These are phyloP conservation scores for Saccharomyces hybrid DNA, from an alignment of 1,139 yeast species.

Conservation along the genomic window DNA sequence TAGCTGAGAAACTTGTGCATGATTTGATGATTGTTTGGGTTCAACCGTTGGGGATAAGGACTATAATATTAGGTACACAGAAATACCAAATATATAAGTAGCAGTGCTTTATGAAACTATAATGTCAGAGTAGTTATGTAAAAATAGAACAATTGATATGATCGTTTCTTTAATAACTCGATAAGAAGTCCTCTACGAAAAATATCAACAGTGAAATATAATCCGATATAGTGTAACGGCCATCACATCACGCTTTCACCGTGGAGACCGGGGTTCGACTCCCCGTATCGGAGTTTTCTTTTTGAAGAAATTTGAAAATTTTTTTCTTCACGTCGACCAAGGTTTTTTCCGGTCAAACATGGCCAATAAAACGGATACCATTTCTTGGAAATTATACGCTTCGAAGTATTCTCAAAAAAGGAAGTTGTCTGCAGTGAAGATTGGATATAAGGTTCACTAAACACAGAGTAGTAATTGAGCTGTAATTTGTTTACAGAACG, in stretches of 20 bases:
- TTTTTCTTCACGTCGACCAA: conserved; percentile 3
- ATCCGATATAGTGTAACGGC: conserved; percentile 34
- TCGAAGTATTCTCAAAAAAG: not conserved
- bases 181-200: too few relatives aligned
- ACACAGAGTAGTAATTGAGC: not conserved
- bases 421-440: not conserved
- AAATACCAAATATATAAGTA: too few relatives aligned
- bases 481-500: not conserved
- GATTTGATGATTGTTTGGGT: too few relatives aligned
- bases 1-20: too few relatives aligned
- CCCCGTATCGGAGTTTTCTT: conserved; percentile 32
- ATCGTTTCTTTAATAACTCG: not conserved
- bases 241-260: conserved; percentile 35
- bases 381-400: not conserved
- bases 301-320: conserved; percentile 1
- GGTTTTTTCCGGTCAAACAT: not conserved
- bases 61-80: too few relatives aligned
- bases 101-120: too few relatives aligned
- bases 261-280: conserved; percentile 36
- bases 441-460: not conserved
- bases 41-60: too few relatives aligned
- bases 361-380: not conserved
- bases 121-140: too few relatives aligned
- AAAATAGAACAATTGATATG: not conserved
- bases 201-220: not conserved